Conservation (phyloP, 2,329 filamentous ascomycete genomes). For the Neopestalotiopsis clavispora region DNA sequence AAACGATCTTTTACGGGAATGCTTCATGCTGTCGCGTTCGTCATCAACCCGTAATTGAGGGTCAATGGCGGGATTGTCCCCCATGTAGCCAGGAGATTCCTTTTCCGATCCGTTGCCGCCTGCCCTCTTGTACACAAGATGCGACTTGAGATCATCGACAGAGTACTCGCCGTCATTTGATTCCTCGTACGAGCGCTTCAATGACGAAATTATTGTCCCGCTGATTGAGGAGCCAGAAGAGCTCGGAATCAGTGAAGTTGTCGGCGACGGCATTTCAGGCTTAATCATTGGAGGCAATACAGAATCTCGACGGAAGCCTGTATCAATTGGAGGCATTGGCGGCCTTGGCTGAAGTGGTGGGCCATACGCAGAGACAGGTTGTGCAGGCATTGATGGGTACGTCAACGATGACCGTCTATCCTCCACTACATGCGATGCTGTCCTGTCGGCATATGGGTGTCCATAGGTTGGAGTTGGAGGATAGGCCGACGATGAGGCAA, state of each 20-base stretch:
- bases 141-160: not conserved
- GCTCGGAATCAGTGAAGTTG: not conserved
- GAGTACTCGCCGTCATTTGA: not conserved
- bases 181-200: conserved; percentile 7
- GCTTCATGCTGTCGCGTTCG: conserved; percentile 1
- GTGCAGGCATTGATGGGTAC: conserved; percentile 1
- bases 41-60: conserved; percentile 6
- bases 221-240: not conserved
- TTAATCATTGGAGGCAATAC: not conserved
- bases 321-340: conserved; percentile 14
- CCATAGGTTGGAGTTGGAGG: conserved; percentile 11
- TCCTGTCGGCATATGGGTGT: conserved; percentile 6
- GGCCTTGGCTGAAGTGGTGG: conserved; percentile 11
- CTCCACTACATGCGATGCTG: not conserved
- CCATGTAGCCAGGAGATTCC: conserved; percentile 11
- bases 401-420: conserved; percentile 16
- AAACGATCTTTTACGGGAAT: not conserved
- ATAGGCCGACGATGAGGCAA: conserved; percentile 1
- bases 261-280: not conserved
- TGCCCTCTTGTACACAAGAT: conserved; percentile 4
- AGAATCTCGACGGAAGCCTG: conserved; percentile 18
- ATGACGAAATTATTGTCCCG: not conserved
- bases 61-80: conserved; percentile 2
- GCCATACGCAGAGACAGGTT: conserved; percentile 1
- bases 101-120: conserved; percentile 6